Percentiles rank a stretch among this genome's conserved stretches.
phyloP scores from a whole-genome alignment of 345 rosid species.

The Eutrema heterophyllum region DNA sequence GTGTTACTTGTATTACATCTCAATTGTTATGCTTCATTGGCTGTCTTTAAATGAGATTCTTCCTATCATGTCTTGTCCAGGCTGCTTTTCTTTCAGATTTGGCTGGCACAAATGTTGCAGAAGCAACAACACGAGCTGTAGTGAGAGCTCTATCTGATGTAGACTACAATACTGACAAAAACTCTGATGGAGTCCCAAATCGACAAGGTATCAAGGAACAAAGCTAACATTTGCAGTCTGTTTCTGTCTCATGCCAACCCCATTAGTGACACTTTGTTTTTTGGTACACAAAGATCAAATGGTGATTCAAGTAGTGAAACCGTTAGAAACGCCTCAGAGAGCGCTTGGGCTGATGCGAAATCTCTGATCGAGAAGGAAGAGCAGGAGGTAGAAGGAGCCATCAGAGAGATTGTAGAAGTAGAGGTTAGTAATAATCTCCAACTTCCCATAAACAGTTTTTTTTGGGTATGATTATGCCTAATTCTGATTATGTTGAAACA shows the following conservation, averaged over 20 bases:
- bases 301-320: constrained; percentile 39
- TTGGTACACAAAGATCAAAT: constrained; percentile 42
- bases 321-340: constrained; percentile 30
- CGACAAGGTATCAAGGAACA: constrained; percentile 37
- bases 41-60: background rate
- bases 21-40: background rate
- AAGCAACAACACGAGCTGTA: constrained; percentile 83
- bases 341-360: constrained; percentile 39
- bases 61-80: constrained; percentile 36
- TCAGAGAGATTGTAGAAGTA: constrained; percentile 49
- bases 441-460: background rate
- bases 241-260: background rate
- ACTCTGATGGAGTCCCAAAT: constrained; percentile 24
- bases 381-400: constrained; percentile 55
- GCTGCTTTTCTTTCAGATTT: constrained; percentile 87
- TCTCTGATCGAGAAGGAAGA: constrained; percentile 63
- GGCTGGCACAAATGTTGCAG: constrained; percentile 74
- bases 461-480: background rate
- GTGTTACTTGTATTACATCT: background rate
- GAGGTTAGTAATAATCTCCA: constrained; percentile 45
- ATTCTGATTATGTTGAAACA: background rate
- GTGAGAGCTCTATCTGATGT: constrained; percentile 45
- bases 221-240: background rate
- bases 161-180: constrained; percentile 36
- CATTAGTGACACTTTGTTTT: background rate